phyloP scores from a whole-genome alignment of 768 basidiomycete genomes.

The Amanita rimosa region DNA sequence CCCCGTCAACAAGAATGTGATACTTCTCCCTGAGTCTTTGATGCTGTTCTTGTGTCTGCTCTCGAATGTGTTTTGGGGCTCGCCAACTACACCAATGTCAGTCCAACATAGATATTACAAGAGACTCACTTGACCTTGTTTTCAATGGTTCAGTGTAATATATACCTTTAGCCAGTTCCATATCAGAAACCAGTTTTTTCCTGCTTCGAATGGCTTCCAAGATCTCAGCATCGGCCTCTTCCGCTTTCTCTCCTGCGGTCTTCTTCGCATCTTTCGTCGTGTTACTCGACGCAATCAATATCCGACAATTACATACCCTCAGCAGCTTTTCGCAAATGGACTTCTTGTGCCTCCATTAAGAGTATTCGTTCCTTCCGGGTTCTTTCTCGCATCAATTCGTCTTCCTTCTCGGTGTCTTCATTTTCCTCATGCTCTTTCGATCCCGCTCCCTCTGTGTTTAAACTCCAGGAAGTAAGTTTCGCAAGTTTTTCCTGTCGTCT shows the following conservation, averaged over 20 bases:
- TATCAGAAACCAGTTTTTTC: conserved; percentile 83
- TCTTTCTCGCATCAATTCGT: conserved; percentile 64
- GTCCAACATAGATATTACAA: conserved; percentile 3
- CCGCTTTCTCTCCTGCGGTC: conserved; percentile 72
- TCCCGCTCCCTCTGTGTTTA: conserved; percentile 40
- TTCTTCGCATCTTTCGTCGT: conserved; percentile 62
- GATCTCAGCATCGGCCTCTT: conserved; percentile 86
- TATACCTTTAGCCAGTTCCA: conserved; percentile 90
- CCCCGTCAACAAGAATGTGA: conserved; percentile 92
- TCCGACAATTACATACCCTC: conserved; percentile 44
- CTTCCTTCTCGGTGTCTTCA: conserved; percentile 70
- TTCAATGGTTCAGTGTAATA: conserved; percentile 79
- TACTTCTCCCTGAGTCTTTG: conserved; percentile 75
- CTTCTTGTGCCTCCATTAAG: conserved; percentile 90
- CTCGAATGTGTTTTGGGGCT: conserved; percentile 75
- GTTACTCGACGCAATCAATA: conserved; percentile 1
- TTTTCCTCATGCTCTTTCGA: conserved; percentile 53
- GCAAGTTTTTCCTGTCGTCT: conserved; percentile 73
- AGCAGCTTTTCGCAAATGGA: conserved; percentile 69
- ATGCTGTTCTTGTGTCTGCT: conserved; percentile 58
- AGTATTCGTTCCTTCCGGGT: conserved; percentile 79
- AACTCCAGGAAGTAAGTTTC: conserved; percentile 55
- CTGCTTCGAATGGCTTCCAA: conserved; percentile 85
- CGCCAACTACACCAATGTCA: conserved; percentile 52
- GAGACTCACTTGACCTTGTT: conserved; percentile 46